phyloP scores from a whole-genome alignment of 768 basidiomycete genomes.

The Fomitopsis pulvina region DNA sequence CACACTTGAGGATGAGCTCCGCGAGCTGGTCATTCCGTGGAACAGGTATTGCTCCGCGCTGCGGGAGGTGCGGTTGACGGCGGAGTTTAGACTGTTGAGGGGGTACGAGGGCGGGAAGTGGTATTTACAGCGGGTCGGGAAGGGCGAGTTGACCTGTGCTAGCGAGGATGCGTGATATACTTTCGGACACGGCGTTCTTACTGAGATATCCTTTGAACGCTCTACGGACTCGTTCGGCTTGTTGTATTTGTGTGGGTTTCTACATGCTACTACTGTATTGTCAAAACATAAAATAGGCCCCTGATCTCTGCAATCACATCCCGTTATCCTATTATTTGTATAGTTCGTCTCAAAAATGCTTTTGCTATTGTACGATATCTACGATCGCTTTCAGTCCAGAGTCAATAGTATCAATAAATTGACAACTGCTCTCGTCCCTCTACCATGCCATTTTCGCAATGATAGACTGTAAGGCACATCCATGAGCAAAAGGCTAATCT shows the following conservation, averaged over 20 bases:
- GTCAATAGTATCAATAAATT: too few relatives aligned
- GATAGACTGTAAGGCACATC: slow-evolving; percentile 22
- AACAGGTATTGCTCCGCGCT: slow-evolving; percentile 32
- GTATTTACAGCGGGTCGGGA: slow-evolving; percentile 8
- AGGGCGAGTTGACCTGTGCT: not conserved
- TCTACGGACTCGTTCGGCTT: too few relatives aligned
- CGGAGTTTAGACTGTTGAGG: slow-evolving; percentile 34
- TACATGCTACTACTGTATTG: too few relatives aligned
- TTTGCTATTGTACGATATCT: too few relatives aligned
- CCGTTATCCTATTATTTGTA: too few relatives aligned
- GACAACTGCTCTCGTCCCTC: too few relatives aligned
- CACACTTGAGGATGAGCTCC: slow-evolving; percentile 24
- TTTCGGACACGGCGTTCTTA: not conserved
- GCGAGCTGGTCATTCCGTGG: slow-evolving; percentile 37
- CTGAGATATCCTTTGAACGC: too few relatives aligned
- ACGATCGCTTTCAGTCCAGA: too few relatives aligned
- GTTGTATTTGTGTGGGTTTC: too few relatives aligned
- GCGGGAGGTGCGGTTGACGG: slow-evolving; percentile 35
- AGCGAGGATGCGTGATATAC: not conserved
- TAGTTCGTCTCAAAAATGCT: too few relatives aligned
- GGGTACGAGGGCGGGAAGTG: slow-evolving; percentile 30
- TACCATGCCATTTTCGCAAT: slow-evolving; percentile 34
- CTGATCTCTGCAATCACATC: too few relatives aligned
- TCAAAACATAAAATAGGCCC: too few relatives aligned
- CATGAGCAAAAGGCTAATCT: not conserved